phyloP scores from a whole-genome alignment of 2,329 filamentous ascomycete species.

The Aspergillus sp. region DNA sequence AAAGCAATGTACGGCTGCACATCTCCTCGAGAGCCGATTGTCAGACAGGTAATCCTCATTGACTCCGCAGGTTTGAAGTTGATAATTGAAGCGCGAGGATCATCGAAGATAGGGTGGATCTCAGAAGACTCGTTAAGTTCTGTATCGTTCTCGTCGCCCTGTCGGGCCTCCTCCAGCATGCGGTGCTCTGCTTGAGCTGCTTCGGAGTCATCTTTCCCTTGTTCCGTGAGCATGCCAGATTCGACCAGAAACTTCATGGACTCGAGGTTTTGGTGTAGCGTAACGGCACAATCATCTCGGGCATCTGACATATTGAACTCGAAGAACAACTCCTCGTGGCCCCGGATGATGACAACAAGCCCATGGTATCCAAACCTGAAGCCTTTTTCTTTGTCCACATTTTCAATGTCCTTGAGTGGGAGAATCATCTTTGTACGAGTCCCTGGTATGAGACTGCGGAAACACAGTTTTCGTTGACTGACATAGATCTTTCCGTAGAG shows the following conservation, averaged over 20 bases:
- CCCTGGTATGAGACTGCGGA: slow-evolving; percentile 82
- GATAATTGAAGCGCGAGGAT: slow-evolving; percentile 78
- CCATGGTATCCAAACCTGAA: slow-evolving; percentile 90
- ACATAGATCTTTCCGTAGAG: slow-evolving; percentile 97
- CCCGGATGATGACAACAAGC: slow-evolving; percentile 85
- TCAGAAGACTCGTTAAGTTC: slow-evolving; percentile 28
- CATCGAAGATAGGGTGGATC: slow-evolving; percentile 80
- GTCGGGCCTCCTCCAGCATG: slow-evolving; percentile 69
- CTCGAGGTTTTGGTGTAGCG: slow-evolving; percentile 71
- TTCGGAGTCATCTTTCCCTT: slow-evolving; percentile 67
- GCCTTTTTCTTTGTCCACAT: slow-evolving; percentile 89
- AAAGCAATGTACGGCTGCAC: slow-evolving; percentile 97
- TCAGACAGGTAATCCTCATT: slow-evolving; percentile 83
- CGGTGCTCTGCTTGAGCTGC: slow-evolving; percentile 76
- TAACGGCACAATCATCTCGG: slow-evolving; percentile 85
- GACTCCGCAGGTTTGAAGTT: slow-evolving; percentile 83
- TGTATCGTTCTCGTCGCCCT: slow-evolving; percentile 32
- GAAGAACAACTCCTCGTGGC: slow-evolving; percentile 94
- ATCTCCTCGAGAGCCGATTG: slow-evolving; percentile 91
- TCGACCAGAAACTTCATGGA: slow-evolving; percentile 66
- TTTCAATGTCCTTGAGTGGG: slow-evolving; percentile 86
- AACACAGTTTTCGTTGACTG: slow-evolving; percentile 82
- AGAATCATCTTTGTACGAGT: slow-evolving; percentile 90
- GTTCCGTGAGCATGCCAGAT: slow-evolving; percentile 61
- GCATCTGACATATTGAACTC: slow-evolving; percentile 75